Evolutionary conservation across 805 yeast genomes (phyloP).

Genomic region (Ogataea thermomethanolica): DNA sequence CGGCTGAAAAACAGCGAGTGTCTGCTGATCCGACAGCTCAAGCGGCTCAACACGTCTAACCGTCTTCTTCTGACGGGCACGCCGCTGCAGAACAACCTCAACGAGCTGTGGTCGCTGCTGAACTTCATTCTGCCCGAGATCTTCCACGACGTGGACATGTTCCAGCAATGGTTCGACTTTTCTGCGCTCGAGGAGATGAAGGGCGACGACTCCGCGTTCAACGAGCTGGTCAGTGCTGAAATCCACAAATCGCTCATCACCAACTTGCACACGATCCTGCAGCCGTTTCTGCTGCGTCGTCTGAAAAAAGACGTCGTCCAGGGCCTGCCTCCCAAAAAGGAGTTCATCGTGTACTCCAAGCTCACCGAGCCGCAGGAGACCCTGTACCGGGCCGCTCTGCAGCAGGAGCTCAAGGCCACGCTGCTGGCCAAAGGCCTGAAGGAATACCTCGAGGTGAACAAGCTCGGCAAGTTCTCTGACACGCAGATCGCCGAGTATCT

Average conservation of each 20-base stretch:
- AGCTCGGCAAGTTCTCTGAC: slow-evolving; percentile 16
- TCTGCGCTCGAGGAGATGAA: slow-evolving; percentile 48
- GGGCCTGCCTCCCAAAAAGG: slow-evolving; percentile 83
- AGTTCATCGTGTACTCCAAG: slow-evolving; percentile 74
- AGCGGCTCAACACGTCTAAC: slow-evolving; percentile 63
- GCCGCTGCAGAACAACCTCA: slow-evolving; percentile 86
- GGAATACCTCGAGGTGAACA: slow-evolving; percentile 48
- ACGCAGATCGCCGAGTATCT: slow-evolving; percentile 39
- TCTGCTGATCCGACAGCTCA: slow-evolving; percentile 66
- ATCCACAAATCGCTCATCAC: slow-evolving; percentile 60
- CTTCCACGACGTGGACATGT: slow-evolving; percentile 82
- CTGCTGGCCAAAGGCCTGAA: slow-evolving; percentile 46
- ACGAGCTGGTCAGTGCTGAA: slow-evolving; percentile 52
- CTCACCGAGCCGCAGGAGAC: slow-evolving; percentile 59
- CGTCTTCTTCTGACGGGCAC: slow-evolving; percentile 90
- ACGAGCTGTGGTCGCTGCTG: slow-evolving; percentile 87
- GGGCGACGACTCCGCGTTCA: slow-evolving; percentile 35
- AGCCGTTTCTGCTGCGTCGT: slow-evolving; percentile 84
- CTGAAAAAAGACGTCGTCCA: slow-evolving; percentile 70
- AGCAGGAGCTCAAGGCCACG: slow-evolving; percentile 41
- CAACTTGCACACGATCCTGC: slow-evolving; percentile 80
- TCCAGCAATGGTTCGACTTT: slow-evolving; percentile 93
- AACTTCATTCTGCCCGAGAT: slow-evolving; percentile 92
- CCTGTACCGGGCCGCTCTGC: slow-evolving; percentile 44
- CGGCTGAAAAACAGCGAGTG: slow-evolving; percentile 83